Evolutionary conservation across 768 basidiomycete species (phyloP), one percentile per base, ranked within the genome.

Genomic region (Termitomyces eurrhizus): DNA sequence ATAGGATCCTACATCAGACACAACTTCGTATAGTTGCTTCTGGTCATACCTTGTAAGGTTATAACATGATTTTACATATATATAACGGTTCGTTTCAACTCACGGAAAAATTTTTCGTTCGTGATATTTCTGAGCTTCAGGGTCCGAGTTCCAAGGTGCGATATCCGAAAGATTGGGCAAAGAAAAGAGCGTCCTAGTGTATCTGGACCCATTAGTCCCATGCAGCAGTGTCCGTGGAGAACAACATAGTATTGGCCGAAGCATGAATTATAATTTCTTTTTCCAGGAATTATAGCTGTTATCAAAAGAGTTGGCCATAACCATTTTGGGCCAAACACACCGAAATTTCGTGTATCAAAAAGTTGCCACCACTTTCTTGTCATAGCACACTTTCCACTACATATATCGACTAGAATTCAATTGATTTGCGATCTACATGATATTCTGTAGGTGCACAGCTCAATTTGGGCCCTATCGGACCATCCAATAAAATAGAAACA

Each of bases 91-190:
- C 26, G 36, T 18, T n/a, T 54, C 62, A 52, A 81, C 92, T 70
- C 72, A 97, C 94, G 92, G 93, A 63, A 98, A 80, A 63, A 95
- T 81, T 78, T 91, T 95, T 63, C 84, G 81, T 68, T 96, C 93
- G 67, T 86, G 86, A 68, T 92, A 95, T 13, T 77, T 82, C 67
- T 92, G 89, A 11, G 76, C 67, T 59, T 81, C 79, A 63, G 78
- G 72, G 37, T 67, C 39, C 37, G 45, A 42, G 44, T 65, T 69
- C 60, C 78, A 77, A 2, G 79, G 75, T 6, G 79, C 76, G 52
- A 81, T 66, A 7, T 76, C 74, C 2, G 83, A 75, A 29, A 86
- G 67, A 56, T 80, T 74, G 16, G 84, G 79, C 16, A 89, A 71
- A 14, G 78, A 81, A 62, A 87, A 85, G 60, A 82, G 68, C 13